A percentile compares a stretch with the other conserved stretches of the same genome.
phyloP scores from a whole-genome alignment of 495 filamentous ascomycete species.

The Lasiosphaeris hirsuta region DNA sequence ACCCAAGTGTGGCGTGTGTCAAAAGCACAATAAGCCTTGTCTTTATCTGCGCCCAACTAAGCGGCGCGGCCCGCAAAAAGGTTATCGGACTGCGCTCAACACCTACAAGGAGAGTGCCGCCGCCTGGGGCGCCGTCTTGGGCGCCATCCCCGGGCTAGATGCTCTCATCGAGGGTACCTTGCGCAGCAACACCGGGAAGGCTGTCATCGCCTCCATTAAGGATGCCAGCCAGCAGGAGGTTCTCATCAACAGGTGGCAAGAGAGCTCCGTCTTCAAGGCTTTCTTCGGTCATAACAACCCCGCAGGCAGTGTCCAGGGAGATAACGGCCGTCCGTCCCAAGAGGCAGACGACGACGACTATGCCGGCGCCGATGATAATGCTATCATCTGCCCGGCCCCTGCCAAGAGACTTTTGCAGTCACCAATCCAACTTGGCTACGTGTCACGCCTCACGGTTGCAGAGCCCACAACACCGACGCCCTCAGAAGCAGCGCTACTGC shows the following conservation, averaged over 20 bases:
- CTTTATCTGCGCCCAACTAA: constrained; percentile 36
- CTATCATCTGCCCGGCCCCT: constrained; percentile 15
- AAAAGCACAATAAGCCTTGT: constrained; percentile 37
- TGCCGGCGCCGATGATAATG: constrained; percentile 13
- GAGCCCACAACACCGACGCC: background rate
- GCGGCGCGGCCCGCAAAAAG: constrained; percentile 37
- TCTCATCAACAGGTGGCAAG: constrained; percentile 32
- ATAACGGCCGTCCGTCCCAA: constrained; percentile 2
- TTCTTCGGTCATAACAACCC: constrained; percentile 34
- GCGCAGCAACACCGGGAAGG: constrained; percentile 22
- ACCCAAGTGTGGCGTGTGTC: constrained; percentile 34
- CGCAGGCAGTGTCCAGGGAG: background rate
- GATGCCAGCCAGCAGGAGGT: constrained; percentile 34
- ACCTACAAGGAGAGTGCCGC: constrained; percentile 39
- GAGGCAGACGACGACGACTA: constrained; percentile 14
- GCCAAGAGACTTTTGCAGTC: constrained; percentile 11
- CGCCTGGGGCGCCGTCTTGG: constrained; percentile 36
- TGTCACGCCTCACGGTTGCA: constrained; percentile 1
- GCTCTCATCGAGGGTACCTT: constrained; percentile 36
- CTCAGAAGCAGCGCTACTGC: constrained; percentile 1
- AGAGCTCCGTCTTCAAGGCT: constrained; percentile 32
- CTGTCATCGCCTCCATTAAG: constrained; percentile 30
- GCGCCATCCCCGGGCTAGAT: constrained; percentile 35
- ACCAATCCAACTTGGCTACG: background rate
- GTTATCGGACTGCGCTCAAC: constrained; percentile 38